Conservation (phyloP, 768 basidiomycete genomes). For the Solioccasus polychromus region DNA sequence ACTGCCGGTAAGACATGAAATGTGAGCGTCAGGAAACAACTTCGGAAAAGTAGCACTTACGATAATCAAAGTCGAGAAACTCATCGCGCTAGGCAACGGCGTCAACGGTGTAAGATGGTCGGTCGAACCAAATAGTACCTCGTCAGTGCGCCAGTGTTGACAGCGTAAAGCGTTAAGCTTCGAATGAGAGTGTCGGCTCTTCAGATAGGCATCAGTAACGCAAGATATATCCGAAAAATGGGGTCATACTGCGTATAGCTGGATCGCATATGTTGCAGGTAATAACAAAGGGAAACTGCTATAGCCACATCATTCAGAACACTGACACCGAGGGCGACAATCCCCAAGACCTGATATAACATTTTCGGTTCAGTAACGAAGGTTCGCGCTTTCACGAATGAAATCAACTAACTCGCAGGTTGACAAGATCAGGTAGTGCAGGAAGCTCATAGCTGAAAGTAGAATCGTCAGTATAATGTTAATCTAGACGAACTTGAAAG, state of each 20-base stretch:
- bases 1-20: conserved; percentile 39
- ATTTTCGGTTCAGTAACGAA: neutral
- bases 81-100: conserved; percentile 19
- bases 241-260: conserved; percentile 40
- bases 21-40: neutral
- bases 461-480: neutral
- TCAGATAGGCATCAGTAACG: conserved; percentile 1
- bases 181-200: conserved; percentile 60
- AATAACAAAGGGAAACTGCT: conserved; percentile 50
- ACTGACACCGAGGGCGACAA: conserved; percentile 47
- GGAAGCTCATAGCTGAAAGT: conserved; percentile 39
- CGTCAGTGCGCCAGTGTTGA: conserved; percentile 63
- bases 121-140: conserved; percentile 35
- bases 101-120: neutral
- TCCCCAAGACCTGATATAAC: conserved; percentile 41
- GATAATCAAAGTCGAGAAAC: conserved; percentile 50
- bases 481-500: neutral
- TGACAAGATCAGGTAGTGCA: conserved; percentile 39
- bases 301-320: conserved; percentile 50
- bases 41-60: conserved; percentile 35
- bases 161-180: conserved; percentile 53
- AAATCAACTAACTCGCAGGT: conserved; percentile 41
- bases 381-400: neutral
- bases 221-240: neutral
- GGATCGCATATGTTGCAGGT: conserved; percentile 52